These are phyloP conservation scores for Agaricales sp. DNA, from an alignment of 1,284 basidiomycete genomes.

Conservation along the genomic window DNA sequence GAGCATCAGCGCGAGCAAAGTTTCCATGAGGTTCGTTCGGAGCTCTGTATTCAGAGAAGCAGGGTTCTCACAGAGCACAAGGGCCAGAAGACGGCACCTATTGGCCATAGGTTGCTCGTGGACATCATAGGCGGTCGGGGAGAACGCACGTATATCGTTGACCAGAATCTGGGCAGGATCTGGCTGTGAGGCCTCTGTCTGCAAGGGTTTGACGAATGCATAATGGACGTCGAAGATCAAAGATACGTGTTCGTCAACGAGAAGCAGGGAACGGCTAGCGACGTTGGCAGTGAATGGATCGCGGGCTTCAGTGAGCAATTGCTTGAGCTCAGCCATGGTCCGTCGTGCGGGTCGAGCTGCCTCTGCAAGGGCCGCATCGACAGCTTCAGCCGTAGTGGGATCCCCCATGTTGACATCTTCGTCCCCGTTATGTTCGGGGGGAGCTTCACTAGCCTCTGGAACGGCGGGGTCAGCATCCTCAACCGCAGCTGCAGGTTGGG, in stretches of 20 bases:
- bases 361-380: constrained; percentile 8
- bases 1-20: constrained; percentile 52
- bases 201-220: constrained; percentile 62
- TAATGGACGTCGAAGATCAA: constrained; percentile 85
- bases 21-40: constrained; percentile 48
- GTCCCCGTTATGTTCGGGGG: constrained; percentile 12
- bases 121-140: constrained; percentile 51
- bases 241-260: constrained; percentile 82
- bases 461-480: constrained; percentile 11
- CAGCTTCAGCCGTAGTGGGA: constrained; percentile 14
- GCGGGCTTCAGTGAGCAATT: constrained; percentile 59
- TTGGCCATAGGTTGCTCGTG: constrained; percentile 70
- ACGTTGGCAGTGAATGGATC: constrained; percentile 58
- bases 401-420: constrained; percentile 13
- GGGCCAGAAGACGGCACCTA: constrained; percentile 77
- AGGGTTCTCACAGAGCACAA: constrained; percentile 71
- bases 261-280: constrained; percentile 55
- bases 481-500: constrained; percentile 21
- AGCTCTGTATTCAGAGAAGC: constrained; percentile 41
- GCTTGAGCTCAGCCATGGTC: constrained; percentile 48
- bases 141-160: constrained; percentile 64
- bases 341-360: constrained; percentile 15
- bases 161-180: constrained; percentile 51
- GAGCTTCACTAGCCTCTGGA: constrained; percentile 10
- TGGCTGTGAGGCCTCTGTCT: constrained; percentile 26